These are phyloP conservation scores for Agarophyton chilense DNA, from an alignment of 23 red algal genomes.

Conservation along the genomic window DNA sequence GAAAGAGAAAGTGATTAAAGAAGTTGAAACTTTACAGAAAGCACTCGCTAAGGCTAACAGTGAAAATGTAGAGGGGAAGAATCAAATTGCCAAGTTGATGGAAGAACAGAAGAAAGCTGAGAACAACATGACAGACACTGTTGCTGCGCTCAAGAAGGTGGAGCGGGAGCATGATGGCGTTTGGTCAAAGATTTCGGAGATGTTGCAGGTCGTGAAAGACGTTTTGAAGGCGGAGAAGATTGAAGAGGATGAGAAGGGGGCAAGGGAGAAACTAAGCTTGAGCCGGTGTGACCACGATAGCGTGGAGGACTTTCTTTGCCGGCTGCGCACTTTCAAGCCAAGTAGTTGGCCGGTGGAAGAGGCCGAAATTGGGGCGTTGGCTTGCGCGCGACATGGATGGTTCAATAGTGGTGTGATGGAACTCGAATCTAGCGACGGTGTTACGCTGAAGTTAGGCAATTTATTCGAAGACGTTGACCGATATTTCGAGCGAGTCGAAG, in stretches of 20 bases:
- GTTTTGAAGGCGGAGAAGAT: not conserved
- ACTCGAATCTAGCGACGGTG: constrained; percentile 24
- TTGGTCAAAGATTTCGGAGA: not conserved
- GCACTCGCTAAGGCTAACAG: not conserved
- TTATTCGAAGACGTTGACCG: not conserved
- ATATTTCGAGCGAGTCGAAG: not conserved
- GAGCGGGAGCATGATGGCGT: not conserved
- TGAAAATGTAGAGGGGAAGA: not conserved
- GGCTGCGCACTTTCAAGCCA: constrained; percentile 35
- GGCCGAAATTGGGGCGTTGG: not conserved
- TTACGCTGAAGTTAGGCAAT: not conserved
- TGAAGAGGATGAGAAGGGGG: not conserved
- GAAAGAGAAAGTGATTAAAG: not conserved
- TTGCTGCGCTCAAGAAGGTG: not conserved
- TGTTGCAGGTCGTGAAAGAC: not conserved
- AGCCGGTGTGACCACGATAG: constrained; percentile 31
- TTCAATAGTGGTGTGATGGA: constrained; percentile 22
- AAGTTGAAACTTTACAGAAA: not conserved
- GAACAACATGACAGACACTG: not conserved
- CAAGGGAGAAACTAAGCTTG: not conserved
- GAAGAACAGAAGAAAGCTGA: not conserved
- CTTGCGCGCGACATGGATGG: constrained; percentile 48
- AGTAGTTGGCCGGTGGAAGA: constrained; percentile 34
- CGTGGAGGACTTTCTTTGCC: constrained; percentile 23
- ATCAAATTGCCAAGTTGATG: not conserved